These are phyloP conservation scores for Onygenales sp. DNA, from an alignment of 2,329 filamentous ascomycete genomes.

Conservation along the genomic window DNA sequence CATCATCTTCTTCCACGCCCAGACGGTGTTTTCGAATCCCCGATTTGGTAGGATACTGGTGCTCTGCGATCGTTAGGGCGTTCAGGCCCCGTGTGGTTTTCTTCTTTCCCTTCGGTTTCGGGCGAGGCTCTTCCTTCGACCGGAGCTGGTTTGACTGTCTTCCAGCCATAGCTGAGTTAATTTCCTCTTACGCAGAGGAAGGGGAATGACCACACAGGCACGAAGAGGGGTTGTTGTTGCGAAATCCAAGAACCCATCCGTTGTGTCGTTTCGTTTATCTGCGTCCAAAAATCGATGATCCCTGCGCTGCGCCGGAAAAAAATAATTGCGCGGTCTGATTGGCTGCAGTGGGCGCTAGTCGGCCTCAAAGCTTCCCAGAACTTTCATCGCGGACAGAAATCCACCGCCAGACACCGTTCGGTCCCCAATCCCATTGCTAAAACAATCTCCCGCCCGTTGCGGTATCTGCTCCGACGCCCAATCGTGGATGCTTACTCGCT, in stretches of 20 bases:
- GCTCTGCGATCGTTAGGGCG: conserved; percentile 56
- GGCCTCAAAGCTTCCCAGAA: not conserved
- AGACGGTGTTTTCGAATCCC: conserved; percentile 50
- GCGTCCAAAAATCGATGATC: not conserved
- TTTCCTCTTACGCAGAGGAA: not conserved
- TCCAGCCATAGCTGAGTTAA: conserved; percentile 28
- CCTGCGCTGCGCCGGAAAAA: not conserved
- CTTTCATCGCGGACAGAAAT: not conserved
- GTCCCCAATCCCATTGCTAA: no score
- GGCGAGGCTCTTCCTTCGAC: conserved; percentile 23
- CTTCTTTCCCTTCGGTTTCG: conserved; percentile 32
- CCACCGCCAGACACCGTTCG: not conserved
- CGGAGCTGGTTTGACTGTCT: conserved; percentile 30
- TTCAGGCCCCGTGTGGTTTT: conserved; percentile 42
- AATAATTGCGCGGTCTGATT: not conserved
- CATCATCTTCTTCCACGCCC: conserved; percentile 44
- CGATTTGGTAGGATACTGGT: conserved; percentile 42
- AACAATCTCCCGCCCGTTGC: no score
- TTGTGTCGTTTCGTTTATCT: not conserved
- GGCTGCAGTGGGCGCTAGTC: not conserved
- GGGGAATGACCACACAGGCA: not conserved
- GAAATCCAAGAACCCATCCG: not conserved
- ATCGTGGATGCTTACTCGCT: not conserved
- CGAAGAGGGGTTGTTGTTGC: not conserved
- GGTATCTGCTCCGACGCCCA: no score